Evolutionary conservation across 2,329 filamentous ascomycete species (phyloP), one percentile per base, ranked within the genome.

Genomic region (Ceratocystis colombiana): DNA sequence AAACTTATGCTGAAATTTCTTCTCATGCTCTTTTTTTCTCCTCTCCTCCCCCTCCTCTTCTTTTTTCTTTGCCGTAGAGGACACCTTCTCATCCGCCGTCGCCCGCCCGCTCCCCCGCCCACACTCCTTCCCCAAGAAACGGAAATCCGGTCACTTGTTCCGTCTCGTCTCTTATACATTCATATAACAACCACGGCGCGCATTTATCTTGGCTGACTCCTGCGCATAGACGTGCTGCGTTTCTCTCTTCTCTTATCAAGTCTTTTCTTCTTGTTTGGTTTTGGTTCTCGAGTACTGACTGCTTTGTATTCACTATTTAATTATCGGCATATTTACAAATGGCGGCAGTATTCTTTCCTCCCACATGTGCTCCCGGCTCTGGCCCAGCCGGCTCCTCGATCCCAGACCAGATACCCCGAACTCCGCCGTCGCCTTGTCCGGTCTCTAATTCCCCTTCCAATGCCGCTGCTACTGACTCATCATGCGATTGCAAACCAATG

Each of bases 321-420:
- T 57, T 57, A 57, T 57, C 53, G 53, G 10, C 53, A 57, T 57
- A 25, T 57, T 57, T 57, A 57, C 53, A 28, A 57, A 67, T 67
- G 41, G 37, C 67, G 4, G 61, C 68, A 17, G 63, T 64, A 6
- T 65, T 65, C 10, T 22, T 64, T 20, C 55, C 28, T 17, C n/a
- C 61, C 25, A 25, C 46, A 33, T 57, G 25, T 57, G 22, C 12
- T 57, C 25, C 25, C 25, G 25, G 53, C 25, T 33, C 53, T 30
- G 12, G 12, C 25, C n/a, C 28, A n/a, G 53, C 22, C 53, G 30
- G 28, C 53, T 12, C 30, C 28, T 33, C 10, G 5, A 33, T 15
- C 53, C 12, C 53, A 57, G 25, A 30, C 53, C 25, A 57, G 48
- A 53, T 53, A 57, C 15, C 53, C 10, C 53, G 48, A 53, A 57